A percentile compares a stretch with the other conserved stretches of the same genome.
Conservation (phyloP, 768 basidiomycete species). For the Psilocybe sp. region DNA sequence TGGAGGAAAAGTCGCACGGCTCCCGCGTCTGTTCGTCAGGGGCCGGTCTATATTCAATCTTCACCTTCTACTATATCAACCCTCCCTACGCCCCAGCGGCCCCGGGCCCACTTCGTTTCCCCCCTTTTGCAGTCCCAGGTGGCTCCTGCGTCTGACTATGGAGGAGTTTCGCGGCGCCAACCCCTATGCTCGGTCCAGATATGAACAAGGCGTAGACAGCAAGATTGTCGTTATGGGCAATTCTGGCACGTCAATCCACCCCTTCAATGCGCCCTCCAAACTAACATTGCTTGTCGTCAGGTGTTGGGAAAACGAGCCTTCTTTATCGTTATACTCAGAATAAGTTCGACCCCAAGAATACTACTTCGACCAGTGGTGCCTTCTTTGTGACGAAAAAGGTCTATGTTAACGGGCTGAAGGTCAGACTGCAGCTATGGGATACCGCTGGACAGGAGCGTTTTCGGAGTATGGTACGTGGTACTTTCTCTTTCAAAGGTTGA, state of each 20-base stretch:
- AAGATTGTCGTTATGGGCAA: conserved; percentile 97
- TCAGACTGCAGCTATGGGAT: conserved; percentile 88
- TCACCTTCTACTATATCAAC: conserved; percentile 17
- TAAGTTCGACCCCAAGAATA: conserved; percentile 85
- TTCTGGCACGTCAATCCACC: conserved; percentile 32
- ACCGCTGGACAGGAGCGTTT: conserved; percentile 94
- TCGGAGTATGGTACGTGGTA: conserved; percentile 72
- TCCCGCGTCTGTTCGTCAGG: conserved; percentile 25
- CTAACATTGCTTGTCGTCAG: conserved; percentile 31
- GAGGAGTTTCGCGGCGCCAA: conserved; percentile 53
- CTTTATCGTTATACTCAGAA: conserved; percentile 89
- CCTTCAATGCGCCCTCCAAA: conserved; percentile 2
- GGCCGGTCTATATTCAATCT: conserved; percentile 16
- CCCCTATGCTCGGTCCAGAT: conserved; percentile 65
- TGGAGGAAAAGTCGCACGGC: conserved; percentile 30
- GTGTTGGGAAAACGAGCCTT: conserved; percentile 91
- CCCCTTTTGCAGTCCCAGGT: conserved; percentile 12
- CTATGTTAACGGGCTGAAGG: conserved; percentile 78
- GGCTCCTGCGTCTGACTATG: conserved; percentile 35
- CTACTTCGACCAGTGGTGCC: conserved; percentile 88
- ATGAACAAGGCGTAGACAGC: conserved; percentile 85
- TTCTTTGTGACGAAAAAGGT: conserved; percentile 95
- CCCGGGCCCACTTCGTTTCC: conserved; percentile 26
- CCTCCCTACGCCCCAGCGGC: conserved; percentile 48
- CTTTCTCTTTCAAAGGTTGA: conserved; percentile 11